phyloP scores from a whole-genome alignment of 805 yeast species.

The Cyberlindnera subsufficiens region DNA sequence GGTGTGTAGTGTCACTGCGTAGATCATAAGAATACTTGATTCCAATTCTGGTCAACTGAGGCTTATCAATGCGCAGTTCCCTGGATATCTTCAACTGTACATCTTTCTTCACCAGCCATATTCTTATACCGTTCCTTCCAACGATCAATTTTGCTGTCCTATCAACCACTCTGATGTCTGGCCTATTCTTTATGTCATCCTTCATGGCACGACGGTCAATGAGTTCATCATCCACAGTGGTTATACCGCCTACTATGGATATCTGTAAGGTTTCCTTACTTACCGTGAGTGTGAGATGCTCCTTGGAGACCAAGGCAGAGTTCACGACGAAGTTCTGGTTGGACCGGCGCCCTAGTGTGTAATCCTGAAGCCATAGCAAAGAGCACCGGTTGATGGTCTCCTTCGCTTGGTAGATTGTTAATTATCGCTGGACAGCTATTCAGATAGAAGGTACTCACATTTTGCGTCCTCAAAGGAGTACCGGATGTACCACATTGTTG shows the following conservation, averaged over 20 bases:
- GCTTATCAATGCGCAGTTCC: background rate
- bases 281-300: background rate
- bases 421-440: background rate
- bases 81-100: background rate
- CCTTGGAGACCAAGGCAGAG: constrained; percentile 1
- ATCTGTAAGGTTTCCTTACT: background rate
- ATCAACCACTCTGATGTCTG: background rate
- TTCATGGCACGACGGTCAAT: background rate
- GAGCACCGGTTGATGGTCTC: background rate
- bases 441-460: background rate
- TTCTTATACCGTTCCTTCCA: background rate
- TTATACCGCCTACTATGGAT: background rate
- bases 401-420: background rate
- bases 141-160: background rate
- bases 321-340: background rate
- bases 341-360: background rate
- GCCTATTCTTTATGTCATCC: background rate
- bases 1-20: constrained; percentile 17
- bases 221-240: background rate
- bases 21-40: constrained; percentile 6
- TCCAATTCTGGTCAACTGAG: background rate
- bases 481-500: constrained; percentile 3
- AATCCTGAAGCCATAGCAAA: background rate
- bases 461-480: background rate
- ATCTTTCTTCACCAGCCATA: background rate